Evolutionary conservation across 352 stramenopile species (phyloP), one percentile per base, ranked within the genome.

Genomic region (Phytophthora pseudosyringae): DNA sequence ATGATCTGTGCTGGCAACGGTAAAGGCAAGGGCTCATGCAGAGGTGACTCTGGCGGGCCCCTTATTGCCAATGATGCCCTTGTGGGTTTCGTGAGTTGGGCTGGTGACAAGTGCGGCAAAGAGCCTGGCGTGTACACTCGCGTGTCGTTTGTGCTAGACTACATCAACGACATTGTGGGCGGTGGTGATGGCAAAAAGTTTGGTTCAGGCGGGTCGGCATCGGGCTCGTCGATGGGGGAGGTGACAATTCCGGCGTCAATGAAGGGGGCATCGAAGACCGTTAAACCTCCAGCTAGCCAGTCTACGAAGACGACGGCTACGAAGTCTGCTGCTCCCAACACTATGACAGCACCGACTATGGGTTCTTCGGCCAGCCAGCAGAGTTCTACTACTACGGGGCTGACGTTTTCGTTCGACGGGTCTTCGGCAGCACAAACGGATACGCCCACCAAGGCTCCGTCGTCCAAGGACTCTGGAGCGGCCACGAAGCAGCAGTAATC

Each of bases 1-100:
- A 89, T 91, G 82, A n/a, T 88, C 10, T 91, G 82, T 26, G 82
- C 82, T 6, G 82, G 82, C 13, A 66, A 67, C 9, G 72, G 72
- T 11, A 66, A 71, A 47, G 71, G 71, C 44, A 85, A 88, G 54
- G 76, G 77, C 32, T 79, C 78, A 10, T 91, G 82, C 63, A 75
- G 83, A 38, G 82, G 82, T 21, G 82, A 89, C 71, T 84, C 80
- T 9, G 82, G 82, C 16, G 82, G 82, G 4, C 74, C 82, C 5
- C 79, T 91, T 29, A 53, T 90, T 47, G 58, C 59, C 5, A 73
- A 74, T 39, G 61, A 83, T 51, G 76, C 60, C 40, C 57, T 89
- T 25, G 64, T 90, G 4, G 83, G 80, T 8, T 64, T 91, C 21
- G 83, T 91, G 28, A 89, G 78, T 57, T 89, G 78, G 78, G 47